Base-by-base conservation (phyloP, 164 flowering plant genomes). In the Vitis rotundifolia region DNA sequence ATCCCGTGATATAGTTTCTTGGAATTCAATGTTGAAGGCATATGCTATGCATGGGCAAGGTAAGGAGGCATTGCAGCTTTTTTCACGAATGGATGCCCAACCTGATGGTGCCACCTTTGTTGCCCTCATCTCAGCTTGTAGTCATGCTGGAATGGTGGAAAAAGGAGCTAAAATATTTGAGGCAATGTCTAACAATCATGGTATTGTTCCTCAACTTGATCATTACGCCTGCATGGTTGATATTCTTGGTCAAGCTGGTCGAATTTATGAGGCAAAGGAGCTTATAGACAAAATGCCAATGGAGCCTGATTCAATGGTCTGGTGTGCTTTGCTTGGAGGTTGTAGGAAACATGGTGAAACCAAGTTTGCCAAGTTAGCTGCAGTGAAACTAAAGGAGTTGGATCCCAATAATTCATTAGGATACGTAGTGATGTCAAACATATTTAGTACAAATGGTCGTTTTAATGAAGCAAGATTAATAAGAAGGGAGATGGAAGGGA, bases 191-290 rank as follows among this genome's bases (percentile, higher is more conserved):
- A 68, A 26, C 12, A 70, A 63, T 13, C 71, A 87, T 75, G 89
- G 83, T 13, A 66, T 86, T 49, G 49, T 62, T 58, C 91, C 91
- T 71, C 85, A 88, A 71, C 76, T 83, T 47, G 94, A 93, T 74
- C 98, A 92, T 63, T 92, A 75, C 69, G 92, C 94, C 9, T 88
- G 92, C 76, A 86, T 90, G 84, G 86, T 89, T 56, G 98, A 93
- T 69, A 79, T 88, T 75, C 81, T 87, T 52, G 94, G 93, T 13
- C 82, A 92, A 64, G 85, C 86, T 53, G 98, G 97, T 18, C 74
- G 67, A 11, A 55, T 88, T 49, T 18, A 8, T 3, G 86, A 89
- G 77, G 94, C 98, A 9, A 76, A 79, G 76, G 74, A 78, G 59
- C 64, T 91, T 16, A 83, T 89, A 60, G 71, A 54, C 22, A 70